Evolutionary conservation across 2,329 filamentous ascomycete species (phyloP).

Genomic region (Magnaporthiopsis rhizophila): DNA sequence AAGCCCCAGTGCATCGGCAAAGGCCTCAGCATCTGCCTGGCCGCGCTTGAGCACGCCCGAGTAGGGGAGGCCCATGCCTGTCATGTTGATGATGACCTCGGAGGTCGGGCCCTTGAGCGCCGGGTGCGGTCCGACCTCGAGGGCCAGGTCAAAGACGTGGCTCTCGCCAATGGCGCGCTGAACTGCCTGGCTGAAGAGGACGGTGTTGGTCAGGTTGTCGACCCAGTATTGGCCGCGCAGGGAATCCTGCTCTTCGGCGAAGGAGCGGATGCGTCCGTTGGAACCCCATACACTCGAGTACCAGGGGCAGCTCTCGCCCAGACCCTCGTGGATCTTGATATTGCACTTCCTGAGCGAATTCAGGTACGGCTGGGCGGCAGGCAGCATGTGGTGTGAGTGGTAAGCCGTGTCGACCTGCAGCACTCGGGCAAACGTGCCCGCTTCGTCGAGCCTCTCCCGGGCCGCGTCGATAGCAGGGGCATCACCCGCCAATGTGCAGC

Average conservation of each 20-base stretch:
- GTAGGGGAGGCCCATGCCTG: too few species aligned
- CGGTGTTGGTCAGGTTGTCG: too few species aligned
- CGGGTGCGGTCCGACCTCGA: slow-evolving; percentile 24
- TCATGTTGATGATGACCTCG: slow-evolving; percentile 22
- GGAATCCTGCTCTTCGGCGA: too few species aligned
- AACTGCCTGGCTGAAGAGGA: slow-evolving; percentile 12
- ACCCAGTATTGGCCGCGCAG: too few species aligned
- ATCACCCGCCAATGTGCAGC: slow-evolving; percentile 35
- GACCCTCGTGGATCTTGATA: too few species aligned
- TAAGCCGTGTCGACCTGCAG: slow-evolving; percentile 19
- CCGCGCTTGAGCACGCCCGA: too few species aligned
- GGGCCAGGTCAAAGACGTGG: slow-evolving; percentile 17
- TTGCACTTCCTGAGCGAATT: neutral
- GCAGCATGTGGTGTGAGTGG: slow-evolving; percentile 19
- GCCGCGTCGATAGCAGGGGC: slow-evolving; percentile 11
- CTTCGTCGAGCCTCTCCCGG: slow-evolving; percentile 12
- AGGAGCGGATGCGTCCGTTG: too few species aligned
- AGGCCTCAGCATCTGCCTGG: too few species aligned
- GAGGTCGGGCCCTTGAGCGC: slow-evolving; percentile 28
- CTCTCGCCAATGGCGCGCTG: slow-evolving; percentile 11
- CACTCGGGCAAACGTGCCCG: slow-evolving; percentile 10
- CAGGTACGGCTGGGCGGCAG: neutral
- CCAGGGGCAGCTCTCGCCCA: too few species aligned
- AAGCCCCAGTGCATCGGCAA: too few species aligned
- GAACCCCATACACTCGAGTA: too few species aligned